Evolutionary conservation across 768 basidiomycete species (phyloP).

Genomic region (Boletus pseudopeckii): DNA sequence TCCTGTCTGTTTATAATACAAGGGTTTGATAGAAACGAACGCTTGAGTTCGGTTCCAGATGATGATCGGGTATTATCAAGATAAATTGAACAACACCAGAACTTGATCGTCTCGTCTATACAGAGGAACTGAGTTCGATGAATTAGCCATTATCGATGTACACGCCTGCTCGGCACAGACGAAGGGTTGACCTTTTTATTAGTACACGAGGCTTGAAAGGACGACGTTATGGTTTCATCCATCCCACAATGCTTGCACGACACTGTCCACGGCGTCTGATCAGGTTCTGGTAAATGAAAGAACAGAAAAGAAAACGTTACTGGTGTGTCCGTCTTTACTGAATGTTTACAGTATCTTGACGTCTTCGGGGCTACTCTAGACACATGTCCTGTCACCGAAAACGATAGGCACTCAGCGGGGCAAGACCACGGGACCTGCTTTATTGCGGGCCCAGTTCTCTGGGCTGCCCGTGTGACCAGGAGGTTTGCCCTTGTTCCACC

Average conservation of each 20-base stretch:
- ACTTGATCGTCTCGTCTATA: not conserved
- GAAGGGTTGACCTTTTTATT: not conserved
- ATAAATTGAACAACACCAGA: not conserved
- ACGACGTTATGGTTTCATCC: not conserved
- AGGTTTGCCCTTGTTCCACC: not conserved
- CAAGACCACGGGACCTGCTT: not conserved
- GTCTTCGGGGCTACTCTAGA: not conserved
- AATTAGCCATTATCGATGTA: slow-evolving; percentile 3
- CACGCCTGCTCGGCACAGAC: not conserved
- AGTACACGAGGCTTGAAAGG: not conserved
- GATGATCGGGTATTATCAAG: not conserved
- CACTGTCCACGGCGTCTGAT: not conserved
- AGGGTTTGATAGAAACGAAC: not conserved
- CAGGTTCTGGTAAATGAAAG: not conserved
- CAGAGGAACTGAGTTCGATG: not conserved
- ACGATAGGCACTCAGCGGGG: not conserved
- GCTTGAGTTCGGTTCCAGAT: not conserved
- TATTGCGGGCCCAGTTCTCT: not conserved
- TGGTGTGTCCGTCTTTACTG: not conserved
- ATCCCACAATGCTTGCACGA: not conserved
- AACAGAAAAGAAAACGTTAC: not conserved
- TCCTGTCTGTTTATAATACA: not conserved
- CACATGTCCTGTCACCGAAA: not conserved
- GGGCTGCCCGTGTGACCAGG: not conserved
- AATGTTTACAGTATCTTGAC: not conserved